Evolutionary conservation across 495 filamentous ascomycete genomes (phyloP).

Genomic region (Daldinia bambusicola): DNA sequence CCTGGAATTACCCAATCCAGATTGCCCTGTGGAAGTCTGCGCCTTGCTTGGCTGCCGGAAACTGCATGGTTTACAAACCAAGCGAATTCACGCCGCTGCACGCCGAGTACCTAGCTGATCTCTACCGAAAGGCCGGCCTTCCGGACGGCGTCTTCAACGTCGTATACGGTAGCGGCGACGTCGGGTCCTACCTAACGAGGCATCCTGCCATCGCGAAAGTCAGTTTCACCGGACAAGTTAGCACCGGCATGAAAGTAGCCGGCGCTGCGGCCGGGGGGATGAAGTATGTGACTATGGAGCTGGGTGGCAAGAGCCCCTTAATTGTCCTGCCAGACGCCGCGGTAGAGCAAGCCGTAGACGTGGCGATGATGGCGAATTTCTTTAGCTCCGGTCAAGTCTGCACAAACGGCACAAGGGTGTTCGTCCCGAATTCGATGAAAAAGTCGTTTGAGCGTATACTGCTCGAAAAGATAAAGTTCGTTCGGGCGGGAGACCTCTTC

Average conservation of each 20-base stretch:
- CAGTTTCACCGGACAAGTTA: constrained; percentile 84
- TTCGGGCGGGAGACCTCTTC: constrained; percentile 74
- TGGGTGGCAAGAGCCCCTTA: constrained; percentile 82
- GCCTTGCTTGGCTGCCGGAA: constrained; percentile 82
- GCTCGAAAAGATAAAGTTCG: constrained; percentile 72
- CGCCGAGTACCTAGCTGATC: constrained; percentile 71
- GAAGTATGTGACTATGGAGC: constrained; percentile 88
- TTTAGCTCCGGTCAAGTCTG: constrained; percentile 85
- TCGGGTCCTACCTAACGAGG: constrained; percentile 73
- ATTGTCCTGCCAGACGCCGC: constrained; percentile 77
- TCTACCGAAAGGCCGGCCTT: constrained; percentile 77
- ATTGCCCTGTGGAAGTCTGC: constrained; percentile 90
- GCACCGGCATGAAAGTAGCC: constrained; percentile 79
- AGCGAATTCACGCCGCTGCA: constrained; percentile 84
- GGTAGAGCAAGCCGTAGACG: constrained; percentile 77
- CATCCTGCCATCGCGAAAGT: constrained; percentile 80
- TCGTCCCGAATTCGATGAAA: constrained; percentile 72
- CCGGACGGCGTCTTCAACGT: constrained; percentile 86
- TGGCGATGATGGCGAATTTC: constrained; percentile 90
- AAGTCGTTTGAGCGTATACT: constrained; percentile 69
- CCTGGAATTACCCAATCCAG: constrained; percentile 89
- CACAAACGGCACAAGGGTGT: constrained; percentile 85
- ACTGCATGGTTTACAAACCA: constrained; percentile 88
- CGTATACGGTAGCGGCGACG: constrained; percentile 75
- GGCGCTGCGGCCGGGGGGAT: constrained; percentile 74